Evolutionary conservation across 805 yeast species (phyloP).

Genomic region (Vanderwaltozyma verrucispora): DNA sequence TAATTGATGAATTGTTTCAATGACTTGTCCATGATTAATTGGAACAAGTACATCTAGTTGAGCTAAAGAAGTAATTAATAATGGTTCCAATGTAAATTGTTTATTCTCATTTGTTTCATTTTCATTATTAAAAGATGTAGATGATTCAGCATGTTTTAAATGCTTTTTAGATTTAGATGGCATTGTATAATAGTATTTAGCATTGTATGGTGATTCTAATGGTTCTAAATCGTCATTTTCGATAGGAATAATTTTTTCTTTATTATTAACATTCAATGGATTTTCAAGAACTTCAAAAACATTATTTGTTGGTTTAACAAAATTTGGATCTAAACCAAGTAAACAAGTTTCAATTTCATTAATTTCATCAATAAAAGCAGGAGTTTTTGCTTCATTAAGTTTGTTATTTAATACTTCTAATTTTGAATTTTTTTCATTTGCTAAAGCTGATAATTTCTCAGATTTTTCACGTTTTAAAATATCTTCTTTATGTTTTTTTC

Average conservation of each 20-base stretch:
- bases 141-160: constrained; percentile 28
- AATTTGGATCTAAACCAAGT: constrained; percentile 63
- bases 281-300: constrained; percentile 9
- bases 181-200: constrained; percentile 19
- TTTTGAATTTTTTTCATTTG: constrained; percentile 39
- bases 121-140: neutral
- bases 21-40: constrained; percentile 57
- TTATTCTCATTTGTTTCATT: constrained; percentile 9
- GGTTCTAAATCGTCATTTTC: constrained; percentile 47
- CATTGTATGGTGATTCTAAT: constrained; percentile 33
- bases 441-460: constrained; percentile 35
- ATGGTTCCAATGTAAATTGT: constrained; percentile 66
- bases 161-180: constrained; percentile 38
- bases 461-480: constrained; percentile 52
- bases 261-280: neutral
- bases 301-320: constrained; percentile 41
- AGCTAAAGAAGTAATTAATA: constrained; percentile 59
- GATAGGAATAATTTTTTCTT: constrained; percentile 24
- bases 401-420: constrained; percentile 53
- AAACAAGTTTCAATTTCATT: constrained; percentile 60
- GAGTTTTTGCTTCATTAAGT: constrained; percentile 58
- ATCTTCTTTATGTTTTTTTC: constrained; percentile 55
- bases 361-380: constrained; percentile 76
- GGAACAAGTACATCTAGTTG: constrained; percentile 71
- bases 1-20: constrained; percentile 51